Base-by-base conservation (phyloP, 176 grass and related monocot genomes). In the Echinochloa phyllopogon region DNA sequence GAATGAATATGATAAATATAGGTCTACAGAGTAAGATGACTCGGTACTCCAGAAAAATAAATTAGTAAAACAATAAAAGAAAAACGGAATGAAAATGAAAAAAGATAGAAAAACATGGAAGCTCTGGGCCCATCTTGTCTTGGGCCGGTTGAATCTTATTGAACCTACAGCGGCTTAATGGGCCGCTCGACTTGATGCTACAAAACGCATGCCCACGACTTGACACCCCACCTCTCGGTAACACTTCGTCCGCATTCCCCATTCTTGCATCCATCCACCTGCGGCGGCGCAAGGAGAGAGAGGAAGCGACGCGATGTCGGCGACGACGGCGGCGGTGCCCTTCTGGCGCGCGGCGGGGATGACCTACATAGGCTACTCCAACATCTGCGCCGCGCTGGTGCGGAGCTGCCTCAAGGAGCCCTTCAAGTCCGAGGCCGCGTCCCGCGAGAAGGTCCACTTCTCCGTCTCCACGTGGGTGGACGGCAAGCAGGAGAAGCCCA, bases 351-450 rank as follows among this genome's bases (percentile, higher is more conserved):
- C 91, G 20, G 91, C 88, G 65, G 96, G 96, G 68, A 96, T 99
- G 94, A 96, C 94, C 20, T 99, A 96, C 84, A 99, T 99, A 33
- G 91, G 87, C 86, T 99, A 96, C 93, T 99, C 93, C 88, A 99
- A 96, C 91, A 88, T 96, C 96, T 99, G 96, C 83, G 90, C 93
- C 38, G 94, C 93, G 3, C 83, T 99, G 61, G 88, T 99, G 83
- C 88, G 96, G 8, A 79, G 57, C 81, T 99, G 91, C 89, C 93
- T 96, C 89, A 99, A 96, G 93, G 93, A 96, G 78, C 91, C 96
- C 42, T 82, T 83, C 89, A 92, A 90, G 88, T 79, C 93, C 72
- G 81, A 95, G 67, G 87, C 88, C 57, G 61, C 82, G 23, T 82
- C 87, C 72, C 93, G 91, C 73, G 91, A 98, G 89, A 98, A 98